These are phyloP conservation scores for Pseudocercospora eumusae DNA, from an alignment of 2,329 filamentous ascomycete species.

Conservation along the genomic window DNA sequence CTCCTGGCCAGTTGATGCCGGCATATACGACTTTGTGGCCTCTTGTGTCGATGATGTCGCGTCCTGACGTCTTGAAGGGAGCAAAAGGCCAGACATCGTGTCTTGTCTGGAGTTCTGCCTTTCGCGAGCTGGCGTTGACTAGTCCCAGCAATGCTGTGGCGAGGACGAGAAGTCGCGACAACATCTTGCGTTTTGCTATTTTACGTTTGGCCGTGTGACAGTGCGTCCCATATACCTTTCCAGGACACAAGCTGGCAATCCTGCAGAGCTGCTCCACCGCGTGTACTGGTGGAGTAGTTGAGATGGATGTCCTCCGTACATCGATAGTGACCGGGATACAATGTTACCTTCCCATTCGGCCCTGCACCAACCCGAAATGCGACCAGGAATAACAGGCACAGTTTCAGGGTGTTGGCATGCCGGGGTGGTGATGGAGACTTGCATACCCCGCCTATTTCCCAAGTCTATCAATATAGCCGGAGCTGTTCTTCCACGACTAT, in stretches of 20 bases:
- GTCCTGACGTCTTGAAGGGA: slow-evolving; percentile 33
- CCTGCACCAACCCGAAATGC: neutral
- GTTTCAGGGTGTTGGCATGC: neutral
- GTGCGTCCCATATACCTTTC: neutral
- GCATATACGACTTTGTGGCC: slow-evolving; percentile 47
- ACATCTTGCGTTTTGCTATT: neutral
- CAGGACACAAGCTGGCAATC: neutral
- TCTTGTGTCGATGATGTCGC: slow-evolving; percentile 41
- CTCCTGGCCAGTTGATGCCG: slow-evolving; percentile 64
- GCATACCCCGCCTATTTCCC: neutral
- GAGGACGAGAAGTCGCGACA: slow-evolving; percentile 7
- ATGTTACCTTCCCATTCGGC: neutral
- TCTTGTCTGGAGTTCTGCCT: neutral
- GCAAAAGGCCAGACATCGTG: slow-evolving; percentile 29
- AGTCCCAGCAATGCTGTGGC: slow-evolving; percentile 7
- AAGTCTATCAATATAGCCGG: slow-evolving; percentile 1
- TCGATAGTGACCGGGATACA: neutral
- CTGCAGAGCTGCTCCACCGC: neutral
- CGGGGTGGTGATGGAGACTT: neutral
- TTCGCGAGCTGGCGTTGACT: slow-evolving; percentile 6
- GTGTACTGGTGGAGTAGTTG: neutral
- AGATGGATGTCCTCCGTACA: no score
- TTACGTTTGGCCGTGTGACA: neutral
- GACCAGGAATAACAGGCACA: slow-evolving; percentile 3
- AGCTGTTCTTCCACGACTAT: neutral